Evolutionary conservation across 2,329 filamentous ascomycete genomes (phyloP).

Genomic region (Parafenestella ontariensis): DNA sequence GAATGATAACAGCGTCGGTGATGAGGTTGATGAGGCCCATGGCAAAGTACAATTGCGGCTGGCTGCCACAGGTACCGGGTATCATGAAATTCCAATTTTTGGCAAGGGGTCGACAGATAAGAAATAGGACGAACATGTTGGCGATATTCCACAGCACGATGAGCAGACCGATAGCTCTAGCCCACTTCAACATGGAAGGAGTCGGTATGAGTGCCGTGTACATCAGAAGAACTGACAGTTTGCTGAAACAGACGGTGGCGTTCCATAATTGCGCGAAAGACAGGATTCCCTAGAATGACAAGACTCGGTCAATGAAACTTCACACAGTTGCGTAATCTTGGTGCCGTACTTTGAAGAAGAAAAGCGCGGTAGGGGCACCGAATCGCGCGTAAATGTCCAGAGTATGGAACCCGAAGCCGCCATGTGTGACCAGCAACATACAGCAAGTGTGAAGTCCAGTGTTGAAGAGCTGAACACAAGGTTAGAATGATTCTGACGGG

Average conservation of each 20-base stretch:
- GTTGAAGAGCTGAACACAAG: constrained; percentile 17
- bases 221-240: constrained; percentile 28
- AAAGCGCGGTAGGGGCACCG: constrained; percentile 17
- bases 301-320: background rate
- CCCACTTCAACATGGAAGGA: constrained; percentile 15
- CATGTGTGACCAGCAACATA: constrained; percentile 23
- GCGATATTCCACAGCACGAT: constrained; percentile 20
- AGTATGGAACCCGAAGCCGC: constrained; percentile 29
- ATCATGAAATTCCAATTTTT: constrained; percentile 25
- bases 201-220: constrained; percentile 23
- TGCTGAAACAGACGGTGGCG: constrained; percentile 25
- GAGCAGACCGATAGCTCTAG: constrained; percentile 7
- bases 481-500: background rate
- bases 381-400: constrained; percentile 21
- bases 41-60: constrained; percentile 22
- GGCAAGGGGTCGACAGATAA: constrained; percentile 25
- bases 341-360: constrained; percentile 27
- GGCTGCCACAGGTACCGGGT: constrained; percentile 25
- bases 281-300: constrained; percentile 16
- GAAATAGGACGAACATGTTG: constrained; percentile 18
- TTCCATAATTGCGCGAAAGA: constrained; percentile 29
- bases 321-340: background rate
- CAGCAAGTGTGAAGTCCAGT: constrained; percentile 21
- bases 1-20: constrained; percentile 22
- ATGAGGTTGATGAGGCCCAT: constrained; percentile 29